Percentiles rank a stretch among this genome's conserved stretches.
Evolutionary conservation across 805 yeast genomes (phyloP).

Genomic region (Geotrichum ghanense): DNA sequence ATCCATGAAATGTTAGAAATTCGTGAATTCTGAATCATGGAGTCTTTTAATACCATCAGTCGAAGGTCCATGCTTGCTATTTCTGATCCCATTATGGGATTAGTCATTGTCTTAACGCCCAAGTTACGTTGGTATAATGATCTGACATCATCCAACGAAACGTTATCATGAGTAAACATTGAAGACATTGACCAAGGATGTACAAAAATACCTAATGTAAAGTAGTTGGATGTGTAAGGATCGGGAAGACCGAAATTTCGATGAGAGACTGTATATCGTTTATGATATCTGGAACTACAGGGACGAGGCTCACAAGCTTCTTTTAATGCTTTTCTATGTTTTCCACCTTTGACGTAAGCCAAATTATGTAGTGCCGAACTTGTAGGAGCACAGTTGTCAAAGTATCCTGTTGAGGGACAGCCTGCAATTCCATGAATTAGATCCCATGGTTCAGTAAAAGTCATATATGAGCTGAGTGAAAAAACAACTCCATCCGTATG

Average conservation of each 20-base stretch:
- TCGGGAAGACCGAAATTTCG: neutral
- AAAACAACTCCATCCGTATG: conserved; percentile 14
- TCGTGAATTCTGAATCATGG: conserved; percentile 6
- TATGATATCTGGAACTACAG: conserved; percentile 3
- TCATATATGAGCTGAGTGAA: conserved; percentile 14
- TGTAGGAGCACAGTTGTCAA: conserved; percentile 18
- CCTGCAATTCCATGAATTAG: conserved; percentile 16
- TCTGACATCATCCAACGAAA: conserved; percentile 7
- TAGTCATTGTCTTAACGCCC: conserved; percentile 8
- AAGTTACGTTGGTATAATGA: conserved; percentile 4
- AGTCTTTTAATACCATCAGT: conserved; percentile 13
- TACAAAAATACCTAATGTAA: conserved; percentile 10
- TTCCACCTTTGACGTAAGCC: conserved; percentile 2
- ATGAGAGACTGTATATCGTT: neutral
- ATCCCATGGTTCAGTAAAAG: conserved; percentile 7
- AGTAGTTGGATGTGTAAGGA: conserved; percentile 4
- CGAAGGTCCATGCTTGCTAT: conserved; percentile 8
- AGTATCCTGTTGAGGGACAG: conserved; percentile 14
- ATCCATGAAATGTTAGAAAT: conserved; percentile 12
- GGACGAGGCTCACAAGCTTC: conserved; percentile 10
- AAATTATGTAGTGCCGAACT: neutral
- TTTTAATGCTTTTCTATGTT: neutral
- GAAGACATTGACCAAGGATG: conserved; percentile 14
- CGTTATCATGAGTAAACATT: conserved; percentile 5
- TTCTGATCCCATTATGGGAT: conserved; percentile 8